A percentile compares a stretch with the other conserved stretches of the same genome.
Conservation (phyloP, 495 filamentous ascomycete genomes). For the Penicillium robsamsonii region DNA sequence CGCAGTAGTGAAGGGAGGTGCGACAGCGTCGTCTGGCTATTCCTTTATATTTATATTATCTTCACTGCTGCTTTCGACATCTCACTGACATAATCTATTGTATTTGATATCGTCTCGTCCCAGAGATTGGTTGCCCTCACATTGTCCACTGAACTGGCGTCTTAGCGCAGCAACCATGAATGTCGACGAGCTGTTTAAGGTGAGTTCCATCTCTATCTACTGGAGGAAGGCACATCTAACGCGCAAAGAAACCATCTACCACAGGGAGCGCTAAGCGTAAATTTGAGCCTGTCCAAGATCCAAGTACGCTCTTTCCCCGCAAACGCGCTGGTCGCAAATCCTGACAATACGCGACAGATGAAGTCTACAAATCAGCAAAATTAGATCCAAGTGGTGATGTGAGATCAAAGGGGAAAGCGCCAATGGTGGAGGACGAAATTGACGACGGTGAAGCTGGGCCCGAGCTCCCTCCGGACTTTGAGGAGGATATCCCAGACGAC, state of each 20-base stretch:
- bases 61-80: not conserved
- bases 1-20: conserved; percentile 21
- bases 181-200: conserved; percentile 85
- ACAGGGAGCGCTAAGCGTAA: conserved; percentile 67
- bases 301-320: conserved; percentile 52
- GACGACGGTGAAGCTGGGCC: conserved; percentile 69
- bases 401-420: conserved; percentile 57
- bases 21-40: conserved; percentile 1
- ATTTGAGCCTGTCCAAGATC: conserved; percentile 65
- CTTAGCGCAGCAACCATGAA: conserved; percentile 55
- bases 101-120: no score
- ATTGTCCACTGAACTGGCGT: not conserved
- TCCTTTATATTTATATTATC: not conserved
- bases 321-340: not conserved
- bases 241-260: conserved; percentile 41
- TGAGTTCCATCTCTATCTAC: conserved; percentile 27
- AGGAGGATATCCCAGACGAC: conserved; percentile 66
- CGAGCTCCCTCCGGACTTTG: conserved; percentile 62
- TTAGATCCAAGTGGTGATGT: conserved; percentile 58
- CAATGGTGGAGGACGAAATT: conserved; percentile 58
- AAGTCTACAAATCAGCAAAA: conserved; percentile 87
- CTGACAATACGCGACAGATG: conserved; percentile 49
- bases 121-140: not conserved
- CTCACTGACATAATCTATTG: not conserved
- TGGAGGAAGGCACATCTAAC: conserved; percentile 17